Conservation (phyloP, 345 rosid genomes). For the Lumnitzera littorea region DNA sequence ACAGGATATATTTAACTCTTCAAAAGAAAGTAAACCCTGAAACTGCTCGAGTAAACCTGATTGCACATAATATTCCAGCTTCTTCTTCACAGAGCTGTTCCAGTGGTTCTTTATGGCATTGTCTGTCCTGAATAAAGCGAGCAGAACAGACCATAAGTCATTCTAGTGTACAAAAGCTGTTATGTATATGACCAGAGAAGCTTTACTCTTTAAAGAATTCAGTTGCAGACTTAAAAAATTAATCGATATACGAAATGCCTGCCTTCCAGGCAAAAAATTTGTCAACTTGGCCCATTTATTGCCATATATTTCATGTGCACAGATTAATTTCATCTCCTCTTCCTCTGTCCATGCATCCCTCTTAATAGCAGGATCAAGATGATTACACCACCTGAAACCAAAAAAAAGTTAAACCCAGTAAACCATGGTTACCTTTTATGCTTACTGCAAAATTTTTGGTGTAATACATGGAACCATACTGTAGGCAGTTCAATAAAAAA, state of each 20-base stretch:
- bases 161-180: too few relatives aligned
- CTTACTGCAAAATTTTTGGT: too few relatives aligned
- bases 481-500: too few relatives aligned
- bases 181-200: too few relatives aligned
- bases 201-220: too few relatives aligned
- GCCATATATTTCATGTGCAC: constrained; percentile 93
- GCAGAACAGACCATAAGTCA: neutral
- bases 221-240: too few relatives aligned
- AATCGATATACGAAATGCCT: constrained; percentile 3
- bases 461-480: too few relatives aligned
- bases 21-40: constrained; percentile 18
- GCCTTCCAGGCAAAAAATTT: constrained; percentile 99
- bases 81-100: constrained; percentile 38
- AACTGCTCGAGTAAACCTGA: constrained; percentile 31
- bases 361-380: constrained; percentile 91
- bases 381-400: constrained; percentile 92
- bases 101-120: constrained; percentile 40
- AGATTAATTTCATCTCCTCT: constrained; percentile 91
- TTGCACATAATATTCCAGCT: constrained; percentile 28
- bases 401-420: neutral
- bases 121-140: constrained; percentile 25
- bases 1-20: constrained; percentile 14
- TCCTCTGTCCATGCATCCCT: constrained; percentile 99
- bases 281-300: constrained; percentile 99
- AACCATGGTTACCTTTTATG: too few relatives aligned